Conservation (phyloP, 2,329 filamentous ascomycete genomes). For the Scytalidium lignicola region DNA sequence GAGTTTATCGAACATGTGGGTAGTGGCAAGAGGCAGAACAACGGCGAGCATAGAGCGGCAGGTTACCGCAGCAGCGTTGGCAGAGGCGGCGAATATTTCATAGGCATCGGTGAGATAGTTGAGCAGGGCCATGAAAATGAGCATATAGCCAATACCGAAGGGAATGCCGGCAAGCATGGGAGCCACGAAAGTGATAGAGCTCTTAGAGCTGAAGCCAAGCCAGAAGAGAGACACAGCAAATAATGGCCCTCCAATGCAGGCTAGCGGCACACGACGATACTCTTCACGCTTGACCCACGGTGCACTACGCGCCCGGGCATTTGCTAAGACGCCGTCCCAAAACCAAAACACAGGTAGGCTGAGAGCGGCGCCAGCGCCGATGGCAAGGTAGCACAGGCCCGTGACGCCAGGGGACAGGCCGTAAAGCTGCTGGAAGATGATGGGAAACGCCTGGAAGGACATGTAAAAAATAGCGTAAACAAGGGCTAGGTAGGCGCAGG, state of each 20-base stretch:
- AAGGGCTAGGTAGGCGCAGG: constrained; percentile 66
- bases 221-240: constrained; percentile 53
- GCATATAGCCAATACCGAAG: constrained; percentile 44
- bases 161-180: constrained; percentile 50
- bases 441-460: constrained; percentile 74
- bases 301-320: constrained; percentile 42
- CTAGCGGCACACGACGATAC: constrained; percentile 65
- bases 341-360: constrained; percentile 56
- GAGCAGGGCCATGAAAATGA: constrained; percentile 53
- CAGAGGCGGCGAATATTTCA: constrained; percentile 47
- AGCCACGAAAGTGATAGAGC: too few relatives aligned
- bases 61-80: constrained; percentile 39
- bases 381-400: constrained; percentile 75
- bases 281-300: constrained; percentile 60
- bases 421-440: constrained; percentile 71
- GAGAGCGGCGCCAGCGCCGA: constrained; percentile 41
- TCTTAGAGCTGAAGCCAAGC: constrained; percentile 42
- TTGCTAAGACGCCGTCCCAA: constrained; percentile 57
- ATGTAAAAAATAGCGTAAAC: constrained; percentile 72
- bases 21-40: constrained; percentile 36
- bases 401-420: constrained; percentile 61
- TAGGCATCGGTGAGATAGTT: constrained; percentile 51
- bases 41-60: constrained; percentile 33
- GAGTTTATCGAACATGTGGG: constrained; percentile 38
- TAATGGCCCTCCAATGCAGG: constrained; percentile 63